phyloP scores from a whole-genome alignment of 139 green algal species.

The Picochlorum sp. region DNA sequence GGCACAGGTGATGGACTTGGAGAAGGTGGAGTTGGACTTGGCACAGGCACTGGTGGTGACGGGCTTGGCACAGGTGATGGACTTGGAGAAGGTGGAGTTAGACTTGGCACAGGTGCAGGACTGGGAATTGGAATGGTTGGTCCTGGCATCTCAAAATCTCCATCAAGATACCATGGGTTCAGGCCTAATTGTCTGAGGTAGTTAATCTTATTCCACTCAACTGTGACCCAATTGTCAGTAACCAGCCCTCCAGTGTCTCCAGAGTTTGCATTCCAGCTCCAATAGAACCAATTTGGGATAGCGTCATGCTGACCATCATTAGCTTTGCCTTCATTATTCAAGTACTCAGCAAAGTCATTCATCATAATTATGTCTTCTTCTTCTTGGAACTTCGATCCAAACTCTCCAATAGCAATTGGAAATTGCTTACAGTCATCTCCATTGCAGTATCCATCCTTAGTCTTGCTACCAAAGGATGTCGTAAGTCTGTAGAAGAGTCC shows the following conservation, averaged over 20 bases:
- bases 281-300: conserved; percentile 9
- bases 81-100: not conserved
- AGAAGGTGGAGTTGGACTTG: not conserved
- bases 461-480: conserved; percentile 23
- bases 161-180: not conserved
- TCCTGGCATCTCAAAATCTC: not conserved
- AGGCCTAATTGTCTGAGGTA: not conserved
- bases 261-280: conserved; percentile 38
- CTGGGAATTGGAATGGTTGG: too few species aligned
- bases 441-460: not conserved
- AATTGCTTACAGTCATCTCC: conserved; percentile 14
- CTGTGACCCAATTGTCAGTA: not conserved
- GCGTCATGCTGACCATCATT: not conserved
- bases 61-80: not conserved
- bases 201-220: conserved; percentile 1
- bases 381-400: conserved; percentile 18
- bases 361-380: conserved; percentile 14
- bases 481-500: conserved; percentile 5
- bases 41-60: not conserved
- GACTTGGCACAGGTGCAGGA: not conserved
- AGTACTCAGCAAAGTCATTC: conserved; percentile 14
- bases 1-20: not conserved
- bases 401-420: conserved; percentile 29
- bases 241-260: conserved; percentile 35
- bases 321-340: not conserved